A percentile compares a stretch with the other conserved stretches of the same genome.
phyloP scores from a whole-genome alignment of 768 basidiomycete species.

The Kwoniella shandongensis region DNA sequence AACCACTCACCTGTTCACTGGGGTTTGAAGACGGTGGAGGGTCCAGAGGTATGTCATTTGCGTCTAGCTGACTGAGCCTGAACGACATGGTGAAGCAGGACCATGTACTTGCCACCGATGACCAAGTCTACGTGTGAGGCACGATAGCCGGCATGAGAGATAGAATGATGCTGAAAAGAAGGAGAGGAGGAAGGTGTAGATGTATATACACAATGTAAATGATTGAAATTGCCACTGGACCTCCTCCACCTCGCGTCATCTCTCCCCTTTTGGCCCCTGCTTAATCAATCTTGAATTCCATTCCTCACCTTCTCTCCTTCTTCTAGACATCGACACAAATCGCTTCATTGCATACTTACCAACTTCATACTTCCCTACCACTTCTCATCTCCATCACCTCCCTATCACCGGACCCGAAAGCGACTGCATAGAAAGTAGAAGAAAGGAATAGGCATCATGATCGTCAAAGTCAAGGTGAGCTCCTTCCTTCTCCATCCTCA shows the following conservation, averaged over 20 bases:
- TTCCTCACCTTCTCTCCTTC: background rate
- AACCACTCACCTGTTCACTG: too few relatives aligned
- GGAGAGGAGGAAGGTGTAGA: background rate
- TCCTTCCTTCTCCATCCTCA: background rate
- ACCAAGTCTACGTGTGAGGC: slow-evolving; percentile 1
- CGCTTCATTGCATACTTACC: background rate
- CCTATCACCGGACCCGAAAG: background rate
- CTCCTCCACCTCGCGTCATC: slow-evolving; percentile 19
- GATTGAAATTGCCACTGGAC: slow-evolving; percentile 14
- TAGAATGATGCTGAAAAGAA: background rate
- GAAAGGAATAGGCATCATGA: slow-evolving; percentile 30
- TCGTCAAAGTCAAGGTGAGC: slow-evolving; percentile 52
- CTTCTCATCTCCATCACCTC: background rate
- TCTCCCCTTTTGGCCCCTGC: slow-evolving; percentile 12
- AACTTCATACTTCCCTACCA: background rate
- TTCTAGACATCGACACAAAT: background rate
- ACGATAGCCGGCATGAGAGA: background rate
- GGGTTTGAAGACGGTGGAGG: background rate
- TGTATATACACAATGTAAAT: background rate
- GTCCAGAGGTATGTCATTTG: too few relatives aligned
- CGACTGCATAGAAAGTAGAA: background rate
- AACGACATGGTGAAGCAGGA: background rate
- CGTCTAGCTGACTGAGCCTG: background rate
- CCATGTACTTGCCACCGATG: background rate
- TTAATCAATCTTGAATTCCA: background rate